Base-by-base conservation (phyloP, 306 rosid species). In the Medicago lupulina region DNA sequence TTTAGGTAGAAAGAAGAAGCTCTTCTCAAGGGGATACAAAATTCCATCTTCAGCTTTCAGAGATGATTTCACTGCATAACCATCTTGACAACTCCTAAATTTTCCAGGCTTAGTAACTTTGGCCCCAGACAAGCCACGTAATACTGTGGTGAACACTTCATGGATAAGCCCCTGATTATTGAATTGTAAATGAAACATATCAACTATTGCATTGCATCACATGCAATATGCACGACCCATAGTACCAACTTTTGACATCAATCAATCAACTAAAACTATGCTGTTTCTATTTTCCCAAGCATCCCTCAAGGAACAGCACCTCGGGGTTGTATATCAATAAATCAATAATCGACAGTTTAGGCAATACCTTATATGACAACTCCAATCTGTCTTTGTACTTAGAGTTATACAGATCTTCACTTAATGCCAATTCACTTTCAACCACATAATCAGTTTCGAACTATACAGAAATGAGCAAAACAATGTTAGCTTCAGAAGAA, bases 41-140 rank as follows among this genome's bases (percentile, higher is more conserved):
- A 96, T 92, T 70, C 99, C 99, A 86, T 96, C 98, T 87, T 92
- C 99, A 80, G 98, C 99, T 88, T 96, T 96, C 85, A 96, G 76
- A 80, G 99, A 96, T 19, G 99, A 92, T 81, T 96, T 96, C 69
- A 96, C 98, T 9, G 98, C 98, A 84, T 92, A 96, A 80, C 99
- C 98, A 87, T 89, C 96, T 80, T 90, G 99, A 82, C 96, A 89
- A 72, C 99, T 96, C 77, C 97, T 93, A 87, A 96, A 96, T 58
- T 90, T 96, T 79, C 99, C 99, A 8, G 99, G 98, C 85, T 91
- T 92, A 40, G 99, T 96, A 78, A 96, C 87, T 86, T 92, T 92
- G 70, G 97, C 92, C 73, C 90, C 84, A 80, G 99, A 96, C 68
- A 96, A 83, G 16, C 96, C 98, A 15, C 97, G 98, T 83, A 96